Base-by-base conservation (phyloP, 2,329 filamentous ascomycete genomes). In the Fusarium chuoi region DNA sequence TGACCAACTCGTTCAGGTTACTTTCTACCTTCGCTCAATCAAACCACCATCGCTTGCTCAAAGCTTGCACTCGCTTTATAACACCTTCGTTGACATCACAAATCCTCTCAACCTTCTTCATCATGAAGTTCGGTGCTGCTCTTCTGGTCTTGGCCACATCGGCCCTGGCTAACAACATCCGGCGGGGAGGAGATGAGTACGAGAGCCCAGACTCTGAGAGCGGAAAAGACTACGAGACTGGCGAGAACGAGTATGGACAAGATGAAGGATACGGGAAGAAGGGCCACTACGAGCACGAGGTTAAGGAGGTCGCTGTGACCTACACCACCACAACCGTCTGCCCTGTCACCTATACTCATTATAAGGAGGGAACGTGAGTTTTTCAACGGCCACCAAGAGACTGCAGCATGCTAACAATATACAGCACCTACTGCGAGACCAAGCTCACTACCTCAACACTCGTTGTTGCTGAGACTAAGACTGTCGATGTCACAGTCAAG, bases 251-350 rank as follows among this genome's bases (percentile, higher is more conserved):
- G 38, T 63, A 72, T 20, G 62, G 56, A 51, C 39, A 73, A 55
- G 36, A 70, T 18, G 41, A 61, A 38, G 67, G 48, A 42, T 65
- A 66, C 26, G 66, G 56, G 24, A 30, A 62, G 35, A 46, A 62
- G 10, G 65, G 36, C 38, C 18, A 18, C 38, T 63, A 69, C 13
- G 41, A 39, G 17, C 66, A 70, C 28, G 48, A 70, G 41, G 64
- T 70, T 22, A 70, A 65, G 22, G 70, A 77, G 57, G 78, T 78
- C 20, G 59, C 74, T 46, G 75, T 76, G 57, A 85, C 80, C 61
- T 85, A 85, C 66, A 83, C 81, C 54, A 85, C 83, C 28, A 81
- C 83, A 18, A 86, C 84, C 8, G 80, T 84, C 56, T 87, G 86
- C 77, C 85, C 86, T 17, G 80, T 85, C 68, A 86, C 84, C 15